Evolutionary conservation across 1,284 basidiomycete species (phyloP).

Genomic region (Apiotrichum gracile): DNA sequence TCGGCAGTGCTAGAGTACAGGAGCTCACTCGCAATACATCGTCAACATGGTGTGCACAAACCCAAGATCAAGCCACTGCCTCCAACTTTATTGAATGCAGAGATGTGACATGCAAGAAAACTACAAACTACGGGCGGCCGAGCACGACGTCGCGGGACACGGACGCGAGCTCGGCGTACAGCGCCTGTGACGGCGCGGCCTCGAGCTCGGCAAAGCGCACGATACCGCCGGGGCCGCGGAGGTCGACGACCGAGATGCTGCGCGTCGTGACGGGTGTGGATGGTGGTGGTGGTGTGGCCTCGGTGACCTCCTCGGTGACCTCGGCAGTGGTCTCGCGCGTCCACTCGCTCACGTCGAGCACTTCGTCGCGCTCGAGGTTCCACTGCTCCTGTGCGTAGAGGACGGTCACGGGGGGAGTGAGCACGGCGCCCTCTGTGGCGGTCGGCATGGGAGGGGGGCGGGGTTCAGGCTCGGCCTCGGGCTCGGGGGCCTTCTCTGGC

Average conservation of each 20-base stretch:
- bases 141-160: conserved; percentile 1
- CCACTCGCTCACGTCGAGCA: conserved; percentile 9
- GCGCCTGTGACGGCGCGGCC: neutral
- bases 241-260: conserved; percentile 7
- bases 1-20: too few species aligned
- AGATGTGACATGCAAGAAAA: conserved; percentile 1
- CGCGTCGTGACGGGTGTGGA: conserved; percentile 1
- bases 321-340: neutral
- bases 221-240: conserved; percentile 11
- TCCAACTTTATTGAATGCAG: too few species aligned
- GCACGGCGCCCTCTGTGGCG: neutral
- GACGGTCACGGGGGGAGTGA: neutral
- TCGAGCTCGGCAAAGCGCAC: conserved; percentile 14
- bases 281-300: neutral
- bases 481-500: neutral
- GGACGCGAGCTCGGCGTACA: conserved; percentile 11
- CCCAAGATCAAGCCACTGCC: too few species aligned
- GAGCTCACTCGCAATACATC: too few species aligned
- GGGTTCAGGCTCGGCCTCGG: neutral
- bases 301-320: neutral
- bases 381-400: neutral
- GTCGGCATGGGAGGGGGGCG: neutral
- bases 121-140: neutral
- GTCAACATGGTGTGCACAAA: too few species aligned
- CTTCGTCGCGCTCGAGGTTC: conserved; percentile 11